Base-by-base conservation (phyloP, 345 rosid genomes). In the Brassica rapa region DNA sequence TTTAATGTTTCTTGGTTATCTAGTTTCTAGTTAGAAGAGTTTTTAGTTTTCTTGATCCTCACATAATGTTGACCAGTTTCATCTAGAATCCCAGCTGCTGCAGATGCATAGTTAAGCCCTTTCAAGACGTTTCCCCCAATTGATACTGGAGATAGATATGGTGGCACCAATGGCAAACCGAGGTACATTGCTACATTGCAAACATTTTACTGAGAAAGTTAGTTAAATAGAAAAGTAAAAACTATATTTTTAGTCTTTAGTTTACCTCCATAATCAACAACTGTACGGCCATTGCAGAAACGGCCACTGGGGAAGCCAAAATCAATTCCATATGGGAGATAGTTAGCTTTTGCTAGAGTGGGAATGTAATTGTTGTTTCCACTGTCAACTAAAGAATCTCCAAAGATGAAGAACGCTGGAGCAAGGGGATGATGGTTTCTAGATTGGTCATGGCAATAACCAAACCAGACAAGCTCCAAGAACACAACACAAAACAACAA, bases 291-390 rank as follows among this genome's bases (percentile, higher is more conserved):
- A 32, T 85, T 83, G 57, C 84, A 80, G 81, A 82, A 83, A 37
- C 84, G 80, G 4, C 81, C 82, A 8, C 81, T 77, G 12, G 86
- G 82, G 61, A 57, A 56, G 10, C 86, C 87, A 25, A 82, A 82
- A 75, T 85, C 87, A 35, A 85, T 85, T n/a, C 87, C 87, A 68
- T 80, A 70, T 6, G 88, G 83, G 16, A 67, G 65, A 74, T 77
- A 83, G 62, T 85, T 81, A 57, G 85, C 83, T 35, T 61, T 24
- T 53, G 88, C 81, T 0, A 81, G 69, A 1, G 85, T 76, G 2
- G 71, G 77, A 24, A 83, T 65, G 81, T 77, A 85, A 62, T 85
- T 83, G 77, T 79, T 83, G 81, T 81, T 85, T 43, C 86, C 88
- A 81, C 72, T 43, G 23, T 83, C 83, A 24, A 79, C 75, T 53